Base-by-base conservation (phyloP, 768 basidiomycete species). In the Leucocoprinus leucothites region DNA sequence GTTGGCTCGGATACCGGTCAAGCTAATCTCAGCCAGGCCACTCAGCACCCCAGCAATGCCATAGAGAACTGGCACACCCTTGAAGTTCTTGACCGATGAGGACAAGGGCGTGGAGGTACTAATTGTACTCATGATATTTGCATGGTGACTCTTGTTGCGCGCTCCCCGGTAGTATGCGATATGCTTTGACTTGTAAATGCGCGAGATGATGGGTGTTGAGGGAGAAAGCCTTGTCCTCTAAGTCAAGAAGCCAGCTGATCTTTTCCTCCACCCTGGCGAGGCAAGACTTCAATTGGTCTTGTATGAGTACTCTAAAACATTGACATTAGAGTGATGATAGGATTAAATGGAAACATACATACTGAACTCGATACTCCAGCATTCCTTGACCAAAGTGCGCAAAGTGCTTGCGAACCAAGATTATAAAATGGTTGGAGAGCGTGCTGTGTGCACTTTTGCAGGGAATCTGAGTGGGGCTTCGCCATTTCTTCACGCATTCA, bases 201-300 rank as follows among this genome's bases (percentile, higher is more conserved):
- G 70, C 36, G 3, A 79, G 74, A 48, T 84, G 81, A 26, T 80
- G 76, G 0, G 73, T 74, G 46, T 85, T 85, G 14, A 81, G 62
- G 0, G 84, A 82, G 9, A 74, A 76, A 0, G 84, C 80, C 0
- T 65, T 65, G n/a, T 62, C 56, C 57, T 87, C 86, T 9, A 85
- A 63, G 1, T 64, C 63, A 3, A 82, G 65, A 0, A 84, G 68
- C 80, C 80, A 83, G 0, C 67, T 53, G 9, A 88, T 71, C 42
- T 66, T 73, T n/a, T 67, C 62, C 34, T 75, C 68, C 0, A 82
- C 68, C 3, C 60, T 63, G 0, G 68, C 63, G 7, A 74, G 68
- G 21, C 79, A 76, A 3, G 69, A 59, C 28, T 79, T 75, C 28
- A 87, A 65, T 58, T 85, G 78, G 0, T 81, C 76, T 6, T 76